Conservation (phyloP, 129 eudicot species). For the Solidago caesia region DNA sequence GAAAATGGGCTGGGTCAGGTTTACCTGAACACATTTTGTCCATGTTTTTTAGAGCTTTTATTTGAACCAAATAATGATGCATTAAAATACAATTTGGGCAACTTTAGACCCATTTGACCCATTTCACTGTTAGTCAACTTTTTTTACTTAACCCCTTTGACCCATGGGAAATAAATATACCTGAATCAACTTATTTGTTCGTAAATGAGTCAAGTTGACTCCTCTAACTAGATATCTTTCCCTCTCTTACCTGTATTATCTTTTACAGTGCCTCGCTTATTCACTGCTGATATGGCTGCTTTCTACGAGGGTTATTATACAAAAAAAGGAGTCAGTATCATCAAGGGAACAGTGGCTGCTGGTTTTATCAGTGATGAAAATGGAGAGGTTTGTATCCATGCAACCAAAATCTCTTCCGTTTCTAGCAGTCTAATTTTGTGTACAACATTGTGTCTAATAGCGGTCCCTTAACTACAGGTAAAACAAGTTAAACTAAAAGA, state of each 20-base stretch:
- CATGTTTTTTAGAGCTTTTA: no score
- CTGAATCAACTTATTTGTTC: neutral
- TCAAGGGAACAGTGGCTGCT: slow-evolving; percentile 76
- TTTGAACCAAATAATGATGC: neutral
- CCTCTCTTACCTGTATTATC: neutral
- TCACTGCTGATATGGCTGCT: slow-evolving; percentile 72
- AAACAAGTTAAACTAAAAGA: slow-evolving; percentile 70
- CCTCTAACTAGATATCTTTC: no score
- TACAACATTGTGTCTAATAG: neutral
- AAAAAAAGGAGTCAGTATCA: slow-evolving; percentile 61
- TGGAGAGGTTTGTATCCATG: slow-evolving; percentile 48
- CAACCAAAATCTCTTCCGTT: neutral
- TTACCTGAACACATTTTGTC: no score
- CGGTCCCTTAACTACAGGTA: slow-evolving; percentile 40
- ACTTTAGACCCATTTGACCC: neutral
- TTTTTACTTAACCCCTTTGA: neutral
- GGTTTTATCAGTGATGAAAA: slow-evolving; percentile 50
- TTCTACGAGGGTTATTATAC: slow-evolving; percentile 72
- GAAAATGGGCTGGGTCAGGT: neutral
- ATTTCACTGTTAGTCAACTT: neutral
- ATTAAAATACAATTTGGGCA: neutral
- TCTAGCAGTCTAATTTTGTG: neutral
- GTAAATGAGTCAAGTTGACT: neutral
- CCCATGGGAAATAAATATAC: neutral
- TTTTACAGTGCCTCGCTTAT: slow-evolving; percentile 77